phyloP scores from a whole-genome alignment of 169 alveolate species.

The Eimeria acervulina region DNA sequence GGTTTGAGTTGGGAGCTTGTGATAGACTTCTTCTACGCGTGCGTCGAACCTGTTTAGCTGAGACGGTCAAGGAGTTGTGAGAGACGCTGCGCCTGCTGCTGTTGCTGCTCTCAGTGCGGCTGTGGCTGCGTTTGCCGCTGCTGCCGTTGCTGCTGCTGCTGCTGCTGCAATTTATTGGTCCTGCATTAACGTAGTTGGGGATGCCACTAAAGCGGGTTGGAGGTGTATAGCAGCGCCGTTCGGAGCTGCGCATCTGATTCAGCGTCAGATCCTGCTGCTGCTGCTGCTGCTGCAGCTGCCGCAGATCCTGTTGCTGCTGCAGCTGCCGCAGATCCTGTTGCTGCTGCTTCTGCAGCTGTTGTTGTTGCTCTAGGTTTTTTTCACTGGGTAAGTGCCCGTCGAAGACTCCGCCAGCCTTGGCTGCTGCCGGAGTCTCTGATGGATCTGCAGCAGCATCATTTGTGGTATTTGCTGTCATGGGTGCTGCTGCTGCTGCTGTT shows the following conservation, averaged over 20 bases:
- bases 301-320: neutral
- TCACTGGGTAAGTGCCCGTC: neutral
- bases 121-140: neutral
- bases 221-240: neutral
- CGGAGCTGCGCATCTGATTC: neutral
- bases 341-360: neutral
- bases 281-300: constrained; percentile 3
- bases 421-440: neutral
- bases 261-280: neutral
- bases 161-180: neutral
- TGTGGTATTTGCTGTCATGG: neutral
- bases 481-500: constrained; percentile 19
- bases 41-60: neutral
- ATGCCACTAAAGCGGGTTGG: neutral
- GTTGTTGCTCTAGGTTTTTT: neutral
- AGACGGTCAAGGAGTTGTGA: neutral
- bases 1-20: neutral
- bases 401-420: neutral
- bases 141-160: neutral
- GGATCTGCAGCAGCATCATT: neutral
- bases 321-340: neutral
- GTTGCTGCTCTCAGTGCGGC: neutral
- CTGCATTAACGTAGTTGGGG: no score
- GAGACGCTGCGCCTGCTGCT: constrained; percentile 33
- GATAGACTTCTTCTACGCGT: neutral